Conservation (phyloP, 2,329 filamentous ascomycete genomes). For the Colletotrichum horii region DNA sequence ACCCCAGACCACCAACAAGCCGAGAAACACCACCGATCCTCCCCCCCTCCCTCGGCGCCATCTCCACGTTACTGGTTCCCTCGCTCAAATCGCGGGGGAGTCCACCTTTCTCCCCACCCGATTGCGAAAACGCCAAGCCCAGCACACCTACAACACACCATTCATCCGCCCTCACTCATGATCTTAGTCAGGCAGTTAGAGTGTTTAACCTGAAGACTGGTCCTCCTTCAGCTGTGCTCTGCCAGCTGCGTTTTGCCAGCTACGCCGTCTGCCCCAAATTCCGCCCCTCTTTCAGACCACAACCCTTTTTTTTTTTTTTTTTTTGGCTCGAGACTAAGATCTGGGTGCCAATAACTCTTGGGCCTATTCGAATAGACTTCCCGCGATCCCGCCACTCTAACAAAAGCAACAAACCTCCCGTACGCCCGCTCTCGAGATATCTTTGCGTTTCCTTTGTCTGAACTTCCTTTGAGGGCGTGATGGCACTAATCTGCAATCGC, state of each 20-base stretch:
- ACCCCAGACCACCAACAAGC: not conserved
- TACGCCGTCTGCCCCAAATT: fast-evolving
- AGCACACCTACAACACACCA: not conserved
- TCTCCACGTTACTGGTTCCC: not conserved
- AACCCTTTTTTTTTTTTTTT: not conserved
- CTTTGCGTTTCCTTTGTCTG: not conserved
- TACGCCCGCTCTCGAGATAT: not conserved
- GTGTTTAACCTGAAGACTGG: not conserved
- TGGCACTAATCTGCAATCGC: not conserved
- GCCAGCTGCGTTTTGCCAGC: not conserved
- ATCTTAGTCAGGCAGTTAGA: not conserved
- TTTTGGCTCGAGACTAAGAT: not conserved
- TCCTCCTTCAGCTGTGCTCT: not conserved
- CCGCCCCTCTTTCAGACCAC: not conserved
- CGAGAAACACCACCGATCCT: not conserved
- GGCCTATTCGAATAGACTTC: slow-evolving; percentile 1
- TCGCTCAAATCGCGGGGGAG: not conserved
- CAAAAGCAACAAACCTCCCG: not conserved
- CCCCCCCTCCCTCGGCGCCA: not conserved
- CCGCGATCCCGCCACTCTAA: not conserved
- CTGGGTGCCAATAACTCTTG: not conserved
- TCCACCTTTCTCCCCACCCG: not conserved
- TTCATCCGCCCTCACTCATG: not conserved
- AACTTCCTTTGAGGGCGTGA: not conserved
- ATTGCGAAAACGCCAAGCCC: not conserved